These are phyloP conservation scores for Wickerhamiella sorbophila DNA, from an alignment of 805 yeast species.

Conservation along the genomic window DNA sequence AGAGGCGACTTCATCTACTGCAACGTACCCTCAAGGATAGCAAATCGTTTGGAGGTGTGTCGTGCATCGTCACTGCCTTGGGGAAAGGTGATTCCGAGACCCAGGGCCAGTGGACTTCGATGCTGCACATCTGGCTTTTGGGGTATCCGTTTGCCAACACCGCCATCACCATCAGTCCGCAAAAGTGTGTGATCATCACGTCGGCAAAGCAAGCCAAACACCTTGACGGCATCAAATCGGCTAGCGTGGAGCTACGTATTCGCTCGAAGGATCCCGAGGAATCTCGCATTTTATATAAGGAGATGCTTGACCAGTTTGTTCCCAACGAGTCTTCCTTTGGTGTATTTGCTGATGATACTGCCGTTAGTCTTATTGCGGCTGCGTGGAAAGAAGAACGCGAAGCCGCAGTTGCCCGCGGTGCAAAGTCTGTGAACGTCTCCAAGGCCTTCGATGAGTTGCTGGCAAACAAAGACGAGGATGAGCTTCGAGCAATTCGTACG, in stretches of 20 bases:
- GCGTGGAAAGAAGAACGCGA: constrained; percentile 46
- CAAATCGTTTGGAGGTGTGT: constrained; percentile 30
- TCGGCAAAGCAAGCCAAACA: constrained; percentile 77
- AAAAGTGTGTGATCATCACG: constrained; percentile 52
- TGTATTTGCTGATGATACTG: constrained; percentile 56
- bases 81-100: constrained; percentile 82
- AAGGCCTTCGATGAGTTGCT: constrained; percentile 40
- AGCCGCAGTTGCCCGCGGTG: neutral
- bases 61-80: constrained; percentile 48
- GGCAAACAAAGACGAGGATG: constrained; percentile 70
- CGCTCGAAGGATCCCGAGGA: constrained; percentile 73
- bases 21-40: constrained; percentile 18
- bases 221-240: constrained; percentile 41
- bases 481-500: constrained; percentile 44
- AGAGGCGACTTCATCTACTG: constrained; percentile 21
- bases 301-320: constrained; percentile 31
- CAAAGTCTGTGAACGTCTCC: constrained; percentile 34
- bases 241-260: constrained; percentile 44
- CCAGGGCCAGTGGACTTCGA: constrained; percentile 78
- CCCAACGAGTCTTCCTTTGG: constrained; percentile 41
- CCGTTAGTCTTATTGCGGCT: constrained; percentile 67
- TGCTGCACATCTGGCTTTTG: constrained; percentile 70
- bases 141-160: constrained; percentile 97
- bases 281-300: constrained; percentile 49
- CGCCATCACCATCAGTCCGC: constrained; percentile 46